Percentiles rank a stretch among this genome's conserved stretches.
These are phyloP conservation scores for Smallanthus sonchifolius DNA, from an alignment of 129 eudicot species.

Conservation along the genomic window DNA sequence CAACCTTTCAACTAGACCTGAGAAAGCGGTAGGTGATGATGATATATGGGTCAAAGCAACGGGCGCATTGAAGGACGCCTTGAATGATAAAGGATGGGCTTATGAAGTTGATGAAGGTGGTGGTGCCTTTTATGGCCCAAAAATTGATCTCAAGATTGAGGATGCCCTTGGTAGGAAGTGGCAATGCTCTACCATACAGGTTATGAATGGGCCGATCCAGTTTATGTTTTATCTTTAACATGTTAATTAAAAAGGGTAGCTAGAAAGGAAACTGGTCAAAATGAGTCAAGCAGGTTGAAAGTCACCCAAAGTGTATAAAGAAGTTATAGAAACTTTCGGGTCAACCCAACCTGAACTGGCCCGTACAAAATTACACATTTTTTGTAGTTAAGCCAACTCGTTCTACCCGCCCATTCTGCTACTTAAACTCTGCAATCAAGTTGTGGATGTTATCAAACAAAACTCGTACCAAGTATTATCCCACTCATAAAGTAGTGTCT, in stretches of 20 bases:
- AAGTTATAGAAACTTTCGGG: background rate
- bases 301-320: background rate
- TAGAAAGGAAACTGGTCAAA: background rate
- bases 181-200: constrained; percentile 99
- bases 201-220: background rate
- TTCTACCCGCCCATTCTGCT: background rate
- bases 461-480: no score
- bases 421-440: background rate
- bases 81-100: constrained; percentile 90
- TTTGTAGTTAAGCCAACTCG: background rate
- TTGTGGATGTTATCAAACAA: background rate
- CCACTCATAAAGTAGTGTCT: no score
- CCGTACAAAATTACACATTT: background rate
- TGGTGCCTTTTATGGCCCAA: constrained; percentile 98
- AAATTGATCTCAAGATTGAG: constrained; percentile 93
- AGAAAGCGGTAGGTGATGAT: constrained; percentile 83
- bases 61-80: constrained; percentile 79
- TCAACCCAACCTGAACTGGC: no score
- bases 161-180: constrained; percentile 98
- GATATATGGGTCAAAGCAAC: constrained; percentile 98
- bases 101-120: constrained; percentile 95
- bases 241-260: background rate
- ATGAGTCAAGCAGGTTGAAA: background rate
- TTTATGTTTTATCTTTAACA: background rate
- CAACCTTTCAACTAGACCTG: constrained; percentile 95